Evolutionary conservation across 306 rosid genomes (phyloP).

Genomic region (Dryas octopetala): DNA sequence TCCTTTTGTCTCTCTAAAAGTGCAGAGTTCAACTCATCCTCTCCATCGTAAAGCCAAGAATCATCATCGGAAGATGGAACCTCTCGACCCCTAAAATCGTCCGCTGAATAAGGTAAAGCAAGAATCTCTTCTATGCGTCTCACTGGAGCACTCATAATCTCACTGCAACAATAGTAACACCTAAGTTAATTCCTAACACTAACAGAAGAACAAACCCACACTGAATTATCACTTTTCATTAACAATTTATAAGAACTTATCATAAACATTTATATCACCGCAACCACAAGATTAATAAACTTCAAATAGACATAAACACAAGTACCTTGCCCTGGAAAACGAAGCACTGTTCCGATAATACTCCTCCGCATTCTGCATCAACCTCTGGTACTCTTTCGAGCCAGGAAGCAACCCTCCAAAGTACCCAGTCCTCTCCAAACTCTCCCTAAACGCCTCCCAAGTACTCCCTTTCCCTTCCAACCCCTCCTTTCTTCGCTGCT

Average conservation of each 20-base stretch:
- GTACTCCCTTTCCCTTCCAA: conserved; percentile 67
- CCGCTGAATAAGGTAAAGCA: conserved; percentile 56
- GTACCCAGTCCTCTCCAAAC: conserved; percentile 74
- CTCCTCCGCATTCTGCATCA: conserved; percentile 78
- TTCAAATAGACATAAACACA: neutral
- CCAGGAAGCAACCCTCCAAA: conserved; percentile 77
- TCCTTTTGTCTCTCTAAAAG: conserved; percentile 89
- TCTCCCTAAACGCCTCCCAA: conserved; percentile 72
- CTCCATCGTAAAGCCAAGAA: conserved; percentile 86
- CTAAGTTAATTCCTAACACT: conserved; percentile 21
- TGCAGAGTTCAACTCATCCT: conserved; percentile 75
- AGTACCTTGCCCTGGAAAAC: conserved; percentile 60
- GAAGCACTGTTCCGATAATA: conserved; percentile 58
- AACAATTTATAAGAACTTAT: neutral
- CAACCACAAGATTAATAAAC: neutral
- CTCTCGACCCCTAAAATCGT: conserved; percentile 56
- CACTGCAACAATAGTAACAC: conserved; percentile 52
- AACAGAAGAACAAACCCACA: neutral
- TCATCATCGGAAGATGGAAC: conserved; percentile 85
- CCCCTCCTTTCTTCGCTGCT: conserved; percentile 67
- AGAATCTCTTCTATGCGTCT: conserved; percentile 88
- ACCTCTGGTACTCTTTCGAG: conserved; percentile 66
- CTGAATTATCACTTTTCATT: too few species aligned
- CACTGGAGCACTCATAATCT: conserved; percentile 79
- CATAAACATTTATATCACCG: neutral